Evolutionary conservation across 768 basidiomycete genomes (phyloP).

Genomic region (Mycena crocata): DNA sequence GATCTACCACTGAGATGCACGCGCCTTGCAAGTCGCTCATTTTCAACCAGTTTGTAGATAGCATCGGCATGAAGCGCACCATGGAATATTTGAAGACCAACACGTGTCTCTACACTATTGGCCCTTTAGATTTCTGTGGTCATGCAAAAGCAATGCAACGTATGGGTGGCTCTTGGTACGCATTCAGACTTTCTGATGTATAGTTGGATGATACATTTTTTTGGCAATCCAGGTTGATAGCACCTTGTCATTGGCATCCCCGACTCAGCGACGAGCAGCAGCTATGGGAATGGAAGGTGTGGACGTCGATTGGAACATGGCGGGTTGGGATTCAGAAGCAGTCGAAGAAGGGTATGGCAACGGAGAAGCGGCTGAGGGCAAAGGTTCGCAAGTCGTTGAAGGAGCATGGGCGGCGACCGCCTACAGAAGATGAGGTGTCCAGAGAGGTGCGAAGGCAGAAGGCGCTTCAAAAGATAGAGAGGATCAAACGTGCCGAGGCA

Average conservation of each 20-base stretch:
- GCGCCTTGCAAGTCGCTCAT: background rate
- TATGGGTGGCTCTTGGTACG: background rate
- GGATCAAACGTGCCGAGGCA: too few relatives aligned
- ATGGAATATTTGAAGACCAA: background rate
- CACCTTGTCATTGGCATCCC: slow-evolving; percentile 2
- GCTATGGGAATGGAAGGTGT: background rate
- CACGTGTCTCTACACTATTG: background rate
- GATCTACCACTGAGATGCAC: background rate
- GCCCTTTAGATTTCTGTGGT: background rate
- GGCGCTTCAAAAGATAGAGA: too few relatives aligned
- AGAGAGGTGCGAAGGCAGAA: too few relatives aligned
- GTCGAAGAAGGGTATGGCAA: background rate
- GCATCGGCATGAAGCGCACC: background rate
- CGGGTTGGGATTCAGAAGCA: background rate
- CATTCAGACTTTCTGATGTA: background rate
- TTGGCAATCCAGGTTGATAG: background rate
- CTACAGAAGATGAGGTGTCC: too few relatives aligned
- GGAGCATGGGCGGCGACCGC: too few relatives aligned
- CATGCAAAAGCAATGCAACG: background rate
- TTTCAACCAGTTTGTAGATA: background rate
- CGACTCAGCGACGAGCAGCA: background rate
- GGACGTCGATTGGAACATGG: background rate
- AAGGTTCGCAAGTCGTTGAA: background rate
- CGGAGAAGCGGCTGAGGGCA: background rate
- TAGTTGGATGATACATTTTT: background rate